A percentile compares a stretch with the other conserved stretches of the same genome.
These are phyloP conservation scores for Torulaspora indica DNA, from an alignment of 805 yeast genomes.

Conservation along the genomic window DNA sequence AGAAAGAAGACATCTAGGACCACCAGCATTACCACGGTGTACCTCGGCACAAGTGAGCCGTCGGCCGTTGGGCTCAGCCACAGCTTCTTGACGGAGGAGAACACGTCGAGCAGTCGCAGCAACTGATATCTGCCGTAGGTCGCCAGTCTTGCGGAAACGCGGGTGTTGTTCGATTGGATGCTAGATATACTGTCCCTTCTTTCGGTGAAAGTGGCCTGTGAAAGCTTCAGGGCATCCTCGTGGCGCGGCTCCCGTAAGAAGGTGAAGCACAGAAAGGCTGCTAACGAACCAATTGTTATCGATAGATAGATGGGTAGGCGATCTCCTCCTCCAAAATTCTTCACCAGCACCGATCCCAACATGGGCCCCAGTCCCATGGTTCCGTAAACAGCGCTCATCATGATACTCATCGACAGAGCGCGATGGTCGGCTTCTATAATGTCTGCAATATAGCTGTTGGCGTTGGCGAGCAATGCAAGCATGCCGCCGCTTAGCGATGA, in stretches of 20 bases:
- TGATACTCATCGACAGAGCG: constrained; percentile 52
- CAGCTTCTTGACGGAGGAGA: constrained; percentile 50
- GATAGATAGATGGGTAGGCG: constrained; percentile 34
- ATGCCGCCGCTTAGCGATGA: constrained; percentile 61
- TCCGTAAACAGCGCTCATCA: constrained; percentile 53
- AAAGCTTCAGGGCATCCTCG: constrained; percentile 45
- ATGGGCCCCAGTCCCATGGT: constrained; percentile 66
- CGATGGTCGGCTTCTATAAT: constrained; percentile 60
- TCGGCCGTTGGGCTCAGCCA: constrained; percentile 40
- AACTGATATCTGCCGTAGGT: constrained; percentile 14
- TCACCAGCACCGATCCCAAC: constrained; percentile 43
- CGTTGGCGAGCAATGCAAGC: constrained; percentile 49
- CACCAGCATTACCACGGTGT: constrained; percentile 47
- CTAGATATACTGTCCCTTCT: constrained; percentile 32
- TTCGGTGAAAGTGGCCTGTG: constrained; percentile 40
- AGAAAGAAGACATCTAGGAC: constrained; percentile 43
- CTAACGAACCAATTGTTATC: constrained; percentile 30
- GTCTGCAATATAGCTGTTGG: constrained; percentile 70
- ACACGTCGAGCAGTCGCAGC: constrained; percentile 24
- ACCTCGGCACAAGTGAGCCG: constrained; percentile 39
- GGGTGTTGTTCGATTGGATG: constrained; percentile 21
- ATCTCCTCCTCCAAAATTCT: constrained; percentile 31
- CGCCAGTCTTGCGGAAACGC: neutral
- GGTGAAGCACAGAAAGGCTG: constrained; percentile 36
- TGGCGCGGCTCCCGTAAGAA: constrained; percentile 64